Percentiles rank a stretch among this genome's conserved stretches.
These are phyloP conservation scores for Anaeromyces robustus DNA, from an alignment of 192 early-diverging fungal genomes.

Conservation along the genomic window DNA sequence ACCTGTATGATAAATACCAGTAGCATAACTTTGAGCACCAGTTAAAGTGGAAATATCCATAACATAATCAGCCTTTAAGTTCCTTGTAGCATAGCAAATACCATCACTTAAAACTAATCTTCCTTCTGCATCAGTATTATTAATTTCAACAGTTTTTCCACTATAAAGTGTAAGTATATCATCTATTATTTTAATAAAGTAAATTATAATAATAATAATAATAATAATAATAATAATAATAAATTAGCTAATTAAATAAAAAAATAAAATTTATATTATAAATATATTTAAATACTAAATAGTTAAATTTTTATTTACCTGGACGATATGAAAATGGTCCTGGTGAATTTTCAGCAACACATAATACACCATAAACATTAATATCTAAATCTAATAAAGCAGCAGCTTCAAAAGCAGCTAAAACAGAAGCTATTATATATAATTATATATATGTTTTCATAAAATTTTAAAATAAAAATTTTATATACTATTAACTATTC, in stretches of 20 bases:
- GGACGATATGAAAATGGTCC: conserved; percentile 3
- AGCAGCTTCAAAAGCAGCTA: conserved; percentile 23
- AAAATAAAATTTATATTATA: too few relatives aligned
- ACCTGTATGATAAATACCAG: conserved; percentile 25
- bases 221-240: too few relatives aligned
- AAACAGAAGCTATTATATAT: conserved; percentile 12
- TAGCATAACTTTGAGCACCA: conserved; percentile 27
- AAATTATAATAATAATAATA: too few relatives aligned
- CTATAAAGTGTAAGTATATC: conserved; percentile 24
- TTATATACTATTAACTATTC: too few relatives aligned
- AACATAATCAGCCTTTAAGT: conserved; percentile 21
- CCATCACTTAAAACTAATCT: conserved; percentile 26
- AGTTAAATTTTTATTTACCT: conserved; percentile 8
- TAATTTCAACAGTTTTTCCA: conserved; percentile 36
- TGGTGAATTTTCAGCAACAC: conserved; percentile 30
- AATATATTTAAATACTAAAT: too few relatives aligned
- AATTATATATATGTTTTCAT: too few relatives aligned
- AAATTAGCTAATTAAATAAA: too few relatives aligned
- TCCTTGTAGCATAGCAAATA: conserved; percentile 27
- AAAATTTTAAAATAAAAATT: too few relatives aligned
- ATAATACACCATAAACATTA: conserved; percentile 21
- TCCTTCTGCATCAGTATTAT: conserved; percentile 37
- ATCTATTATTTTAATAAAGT: too few relatives aligned
- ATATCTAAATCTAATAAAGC: conserved; percentile 7
- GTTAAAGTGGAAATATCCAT: conserved; percentile 32